Conservation (phyloP, 164 flowering plant species). For the Magnolia sinica region DNA sequence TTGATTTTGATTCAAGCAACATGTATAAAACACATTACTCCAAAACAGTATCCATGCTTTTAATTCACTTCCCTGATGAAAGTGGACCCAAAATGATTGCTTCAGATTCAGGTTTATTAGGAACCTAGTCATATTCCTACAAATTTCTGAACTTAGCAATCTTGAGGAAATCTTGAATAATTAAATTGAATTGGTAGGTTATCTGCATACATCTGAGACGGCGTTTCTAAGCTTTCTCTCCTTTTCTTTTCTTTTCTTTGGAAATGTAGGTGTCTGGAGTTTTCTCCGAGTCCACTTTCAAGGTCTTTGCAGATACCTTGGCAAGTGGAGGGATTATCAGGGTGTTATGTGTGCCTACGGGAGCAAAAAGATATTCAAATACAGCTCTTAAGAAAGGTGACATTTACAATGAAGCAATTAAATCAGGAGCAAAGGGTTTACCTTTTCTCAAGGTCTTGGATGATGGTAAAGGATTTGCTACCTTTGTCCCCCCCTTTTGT, state of each 20-base stretch:
- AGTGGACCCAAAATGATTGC: not conserved
- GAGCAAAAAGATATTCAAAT: constrained; percentile 73
- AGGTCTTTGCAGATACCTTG: constrained; percentile 76
- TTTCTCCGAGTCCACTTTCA: constrained; percentile 59
- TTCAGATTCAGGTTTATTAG: not conserved
- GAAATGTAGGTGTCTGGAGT: constrained; percentile 73
- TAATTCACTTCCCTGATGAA: too few relatives aligned
- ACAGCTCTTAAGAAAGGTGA: constrained; percentile 91
- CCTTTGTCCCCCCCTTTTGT: not conserved
- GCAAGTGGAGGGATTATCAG: constrained; percentile 70
- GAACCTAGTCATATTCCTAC: not conserved
- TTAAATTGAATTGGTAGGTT: not conserved
- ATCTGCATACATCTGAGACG: not conserved
- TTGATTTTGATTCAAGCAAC: too few relatives aligned
- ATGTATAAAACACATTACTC: too few relatives aligned
- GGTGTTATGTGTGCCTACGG: constrained; percentile 74
- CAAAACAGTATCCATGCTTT: too few relatives aligned
- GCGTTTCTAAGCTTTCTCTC: not conserved
- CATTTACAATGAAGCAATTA: constrained; percentile 70
- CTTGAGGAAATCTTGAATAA: not conserved
- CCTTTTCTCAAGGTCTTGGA: constrained; percentile 82
- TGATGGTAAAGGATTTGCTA: constrained; percentile 43
- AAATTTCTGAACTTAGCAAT: not conserved
- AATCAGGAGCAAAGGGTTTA: constrained; percentile 93
- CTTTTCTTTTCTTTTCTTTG: not conserved